Percentiles rank a stretch among this genome's conserved stretches.
Evolutionary conservation across 1,284 basidiomycete species (phyloP).

Genomic region (Microbotryum scabiosae): DNA sequence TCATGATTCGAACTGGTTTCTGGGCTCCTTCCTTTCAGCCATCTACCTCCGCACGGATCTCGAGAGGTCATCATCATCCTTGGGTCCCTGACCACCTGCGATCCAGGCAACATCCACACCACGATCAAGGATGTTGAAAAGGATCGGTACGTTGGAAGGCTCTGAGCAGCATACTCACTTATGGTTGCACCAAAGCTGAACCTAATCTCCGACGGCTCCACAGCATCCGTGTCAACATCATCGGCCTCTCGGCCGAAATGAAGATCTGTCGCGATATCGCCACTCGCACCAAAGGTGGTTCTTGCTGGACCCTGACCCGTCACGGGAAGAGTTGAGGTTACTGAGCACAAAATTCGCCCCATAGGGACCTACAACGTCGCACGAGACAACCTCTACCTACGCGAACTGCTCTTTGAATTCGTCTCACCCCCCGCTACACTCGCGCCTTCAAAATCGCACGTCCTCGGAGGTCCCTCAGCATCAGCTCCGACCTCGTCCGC

Average conservation of each 20-base stretch:
- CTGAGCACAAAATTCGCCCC: neutral
- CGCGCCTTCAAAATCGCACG: conserved; percentile 13
- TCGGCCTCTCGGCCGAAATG: conserved; percentile 91
- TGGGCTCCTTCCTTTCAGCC: too few relatives aligned
- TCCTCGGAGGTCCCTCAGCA: conserved; percentile 17
- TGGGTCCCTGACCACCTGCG: conserved; percentile 89
- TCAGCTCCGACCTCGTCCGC: conserved; percentile 26
- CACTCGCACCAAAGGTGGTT: conserved; percentile 74
- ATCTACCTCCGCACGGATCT: conserved; percentile 89
- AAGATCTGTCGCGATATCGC: conserved; percentile 89
- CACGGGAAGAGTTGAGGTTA: conserved; percentile 16
- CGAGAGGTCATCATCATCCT: conserved; percentile 89
- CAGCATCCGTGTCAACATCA: conserved; percentile 82
- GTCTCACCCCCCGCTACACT: conserved; percentile 77
- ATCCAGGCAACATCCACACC: conserved; percentile 92
- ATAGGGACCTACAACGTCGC: conserved; percentile 86
- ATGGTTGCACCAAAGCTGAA: too few relatives aligned
- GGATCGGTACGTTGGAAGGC: conserved; percentile 37
- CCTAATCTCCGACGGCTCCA: too few relatives aligned
- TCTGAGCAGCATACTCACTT: neutral
- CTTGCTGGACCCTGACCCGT: neutral
- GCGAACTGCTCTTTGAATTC: conserved; percentile 89
- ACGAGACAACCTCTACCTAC: conserved; percentile 92
- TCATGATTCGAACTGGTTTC: too few relatives aligned
- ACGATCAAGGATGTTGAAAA: conserved; percentile 72